These are phyloP conservation scores for Sequoia sempervirens DNA, from an alignment of 75 land plant genomes.

Conservation along the genomic window DNA sequence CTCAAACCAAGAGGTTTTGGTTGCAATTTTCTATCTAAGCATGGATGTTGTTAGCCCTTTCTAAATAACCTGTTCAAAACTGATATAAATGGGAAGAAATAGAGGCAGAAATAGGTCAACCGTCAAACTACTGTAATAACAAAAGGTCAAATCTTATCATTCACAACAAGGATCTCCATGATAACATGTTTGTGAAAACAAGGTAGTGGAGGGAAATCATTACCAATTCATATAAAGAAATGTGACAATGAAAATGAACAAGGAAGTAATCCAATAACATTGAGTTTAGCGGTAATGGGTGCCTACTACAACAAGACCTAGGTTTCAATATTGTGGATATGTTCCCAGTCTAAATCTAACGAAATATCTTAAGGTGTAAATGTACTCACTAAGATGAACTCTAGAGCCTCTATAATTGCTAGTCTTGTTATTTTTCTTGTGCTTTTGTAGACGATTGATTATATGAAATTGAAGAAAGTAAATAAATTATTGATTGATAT, in stretches of 20 bases:
- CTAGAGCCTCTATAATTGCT: neutral
- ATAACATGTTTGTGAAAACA: neutral
- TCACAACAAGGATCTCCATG: neutral
- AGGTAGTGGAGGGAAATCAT: neutral
- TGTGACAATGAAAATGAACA: neutral
- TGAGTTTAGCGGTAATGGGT: neutral
- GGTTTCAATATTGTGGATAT: neutral
- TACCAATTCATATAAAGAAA: neutral
- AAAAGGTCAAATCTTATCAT: neutral
- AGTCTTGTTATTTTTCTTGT: neutral
- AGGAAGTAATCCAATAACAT: neutral
- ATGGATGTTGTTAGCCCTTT: neutral
- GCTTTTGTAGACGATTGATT: neutral
- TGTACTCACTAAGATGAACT: neutral
- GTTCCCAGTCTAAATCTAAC: neutral
- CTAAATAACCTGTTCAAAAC: neutral
- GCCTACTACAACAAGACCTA: neutral
- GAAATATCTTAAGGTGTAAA: neutral
- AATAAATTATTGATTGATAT: neutral
- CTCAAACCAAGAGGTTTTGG: neutral
- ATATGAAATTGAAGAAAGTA: neutral
- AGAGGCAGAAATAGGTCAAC: neutral
- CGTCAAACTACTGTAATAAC: neutral
- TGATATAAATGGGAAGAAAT: neutral
- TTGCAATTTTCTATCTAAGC: neutral